phyloP scores from a whole-genome alignment of 2,329 filamentous ascomycete genomes.

The Dichotomopilus funicola region DNA sequence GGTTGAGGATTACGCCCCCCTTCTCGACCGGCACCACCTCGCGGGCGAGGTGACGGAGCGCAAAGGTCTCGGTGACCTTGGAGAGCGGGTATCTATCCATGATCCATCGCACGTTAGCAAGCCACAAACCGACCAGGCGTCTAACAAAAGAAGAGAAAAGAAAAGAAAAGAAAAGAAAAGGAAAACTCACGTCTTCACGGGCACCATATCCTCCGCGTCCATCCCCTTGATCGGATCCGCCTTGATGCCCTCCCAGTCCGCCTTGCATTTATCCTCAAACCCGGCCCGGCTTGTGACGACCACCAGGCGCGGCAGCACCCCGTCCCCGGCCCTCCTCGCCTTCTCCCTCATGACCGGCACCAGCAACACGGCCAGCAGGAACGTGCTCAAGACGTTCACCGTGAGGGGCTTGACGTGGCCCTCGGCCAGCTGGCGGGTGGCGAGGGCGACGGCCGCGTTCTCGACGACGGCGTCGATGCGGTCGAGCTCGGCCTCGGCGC shows the following conservation, averaged over 20 bases:
- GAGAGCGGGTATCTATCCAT: conserved; percentile 10
- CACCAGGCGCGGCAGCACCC: conserved; percentile 10
- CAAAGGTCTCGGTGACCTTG: conserved; percentile 16
- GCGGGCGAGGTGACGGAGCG: conserved; percentile 25
- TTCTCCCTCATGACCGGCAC: conserved; percentile 27
- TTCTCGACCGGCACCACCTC: conserved; percentile 21
- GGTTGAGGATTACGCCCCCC: conserved; percentile 29
- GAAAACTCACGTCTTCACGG: background rate
- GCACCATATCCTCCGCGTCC: conserved; percentile 1
- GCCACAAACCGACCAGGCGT: too few relatives aligned
- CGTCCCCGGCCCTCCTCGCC: conserved; percentile 7
- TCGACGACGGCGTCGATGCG: conserved; percentile 12
- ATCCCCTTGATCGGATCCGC: conserved; percentile 10
- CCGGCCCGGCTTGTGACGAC: conserved; percentile 20
- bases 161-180: background rate
- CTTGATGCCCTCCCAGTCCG: conserved; percentile 15
- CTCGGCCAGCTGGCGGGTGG: conserved; percentile 5
- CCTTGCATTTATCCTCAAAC: conserved; percentile 1
- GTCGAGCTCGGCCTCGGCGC: conserved; percentile 19
- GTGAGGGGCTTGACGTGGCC: conserved; percentile 16
- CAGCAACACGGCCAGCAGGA: conserved; percentile 26
- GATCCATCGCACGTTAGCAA: too few relatives aligned
- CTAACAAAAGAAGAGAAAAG: too few relatives aligned
- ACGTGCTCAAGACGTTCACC: conserved; percentile 30
- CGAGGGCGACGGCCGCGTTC: conserved; percentile 4